A percentile compares a stretch with the other conserved stretches of the same genome.
These are phyloP conservation scores for Ophiocordyceps robertsii DNA, from an alignment of 2,329 filamentous ascomycete genomes.

Conservation along the genomic window DNA sequence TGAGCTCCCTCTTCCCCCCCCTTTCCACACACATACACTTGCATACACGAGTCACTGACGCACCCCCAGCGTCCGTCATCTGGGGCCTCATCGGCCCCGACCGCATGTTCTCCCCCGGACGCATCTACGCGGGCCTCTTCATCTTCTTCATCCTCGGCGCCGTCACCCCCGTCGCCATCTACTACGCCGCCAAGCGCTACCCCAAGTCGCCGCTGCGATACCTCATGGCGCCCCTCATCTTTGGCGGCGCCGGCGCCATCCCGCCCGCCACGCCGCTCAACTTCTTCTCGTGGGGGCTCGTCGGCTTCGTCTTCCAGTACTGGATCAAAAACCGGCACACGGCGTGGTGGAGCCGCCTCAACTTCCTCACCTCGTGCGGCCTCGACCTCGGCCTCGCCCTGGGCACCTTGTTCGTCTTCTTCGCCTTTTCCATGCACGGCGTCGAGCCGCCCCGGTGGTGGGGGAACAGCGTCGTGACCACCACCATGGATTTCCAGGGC, in stretches of 20 bases:
- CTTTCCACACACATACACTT: background rate
- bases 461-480: conserved; percentile 45
- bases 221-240: conserved; percentile 49
- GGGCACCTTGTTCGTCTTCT: conserved; percentile 55
- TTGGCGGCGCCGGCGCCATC: conserved; percentile 44
- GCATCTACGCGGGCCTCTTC: conserved; percentile 48
- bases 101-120: conserved; percentile 48
- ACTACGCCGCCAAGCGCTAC: conserved; percentile 33
- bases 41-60: background rate
- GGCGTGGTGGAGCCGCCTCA: conserved; percentile 61
- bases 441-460: conserved; percentile 54
- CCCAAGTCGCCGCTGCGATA: conserved; percentile 36
- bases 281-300: conserved; percentile 60
- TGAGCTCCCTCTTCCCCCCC: conserved; percentile 13
- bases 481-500: conserved; percentile 48
- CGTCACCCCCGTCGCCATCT: conserved; percentile 36
- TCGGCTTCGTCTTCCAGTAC: conserved; percentile 59
- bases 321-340: conserved; percentile 49
- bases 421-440: conserved; percentile 51
- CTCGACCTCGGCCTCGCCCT: conserved; percentile 57
- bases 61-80: conserved; percentile 41
- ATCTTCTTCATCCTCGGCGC: conserved; percentile 46
- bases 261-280: conserved; percentile 59
- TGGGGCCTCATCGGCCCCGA: conserved; percentile 54
- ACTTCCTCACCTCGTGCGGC: conserved; percentile 58